phyloP scores from a whole-genome alignment of 331 rosid genomes.

The Arachis monticola region DNA sequence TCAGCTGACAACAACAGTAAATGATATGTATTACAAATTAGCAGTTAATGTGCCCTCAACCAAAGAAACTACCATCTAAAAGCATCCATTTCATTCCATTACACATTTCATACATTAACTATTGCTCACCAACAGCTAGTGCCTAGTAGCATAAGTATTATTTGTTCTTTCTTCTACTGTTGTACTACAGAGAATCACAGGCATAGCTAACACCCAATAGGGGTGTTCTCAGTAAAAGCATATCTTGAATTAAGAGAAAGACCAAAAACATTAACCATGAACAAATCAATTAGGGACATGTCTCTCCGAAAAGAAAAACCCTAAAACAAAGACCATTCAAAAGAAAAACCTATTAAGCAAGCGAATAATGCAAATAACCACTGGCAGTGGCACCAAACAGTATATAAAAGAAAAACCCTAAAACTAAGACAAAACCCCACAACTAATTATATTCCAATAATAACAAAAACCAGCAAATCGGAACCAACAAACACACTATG shows the following conservation, averaged over 20 bases:
- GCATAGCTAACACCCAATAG: too few species aligned
- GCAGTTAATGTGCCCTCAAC: background rate
- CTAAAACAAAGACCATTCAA: too few species aligned
- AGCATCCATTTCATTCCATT: background rate
- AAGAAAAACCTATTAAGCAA: background rate
- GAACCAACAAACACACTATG: constrained; percentile 20
- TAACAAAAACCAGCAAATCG: constrained; percentile 3
- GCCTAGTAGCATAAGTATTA: background rate
- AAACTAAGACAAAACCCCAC: background rate
- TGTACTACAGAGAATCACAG: too few species aligned
- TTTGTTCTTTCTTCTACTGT: background rate
- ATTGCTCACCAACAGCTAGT: background rate
- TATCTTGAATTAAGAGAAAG: too few species aligned
- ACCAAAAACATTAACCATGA: background rate
- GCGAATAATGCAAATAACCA: background rate
- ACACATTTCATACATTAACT: background rate
- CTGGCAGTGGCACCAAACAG: background rate
- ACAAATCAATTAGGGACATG: background rate
- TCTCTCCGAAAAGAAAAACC: too few species aligned
- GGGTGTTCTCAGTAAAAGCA: too few species aligned
- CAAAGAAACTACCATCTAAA: constrained; percentile 6
- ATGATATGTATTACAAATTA: background rate
- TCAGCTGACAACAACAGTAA: too few species aligned
- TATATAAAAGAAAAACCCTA: constrained; percentile 11
- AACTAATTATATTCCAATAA: background rate